Conservation (phyloP, 805 yeast genomes). For the Millerozyma miso region DNA sequence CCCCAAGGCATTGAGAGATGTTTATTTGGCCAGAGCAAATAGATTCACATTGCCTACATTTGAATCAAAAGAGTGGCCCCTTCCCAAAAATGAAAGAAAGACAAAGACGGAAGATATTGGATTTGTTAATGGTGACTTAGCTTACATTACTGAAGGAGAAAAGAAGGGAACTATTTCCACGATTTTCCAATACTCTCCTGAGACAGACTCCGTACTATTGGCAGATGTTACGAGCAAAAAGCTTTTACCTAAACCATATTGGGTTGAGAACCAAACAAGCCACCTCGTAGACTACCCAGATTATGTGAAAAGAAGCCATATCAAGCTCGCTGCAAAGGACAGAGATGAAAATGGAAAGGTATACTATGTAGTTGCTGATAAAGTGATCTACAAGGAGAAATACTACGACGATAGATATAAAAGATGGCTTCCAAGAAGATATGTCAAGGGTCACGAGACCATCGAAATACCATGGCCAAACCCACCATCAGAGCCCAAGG, state of each 20-base stretch:
- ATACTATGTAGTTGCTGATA: conserved; percentile 75
- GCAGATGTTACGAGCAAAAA: conserved; percentile 64
- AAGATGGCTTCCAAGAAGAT: conserved; percentile 71
- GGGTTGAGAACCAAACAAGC: conserved; percentile 68
- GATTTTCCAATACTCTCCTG: conserved; percentile 55
- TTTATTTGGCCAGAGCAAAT: conserved; percentile 16
- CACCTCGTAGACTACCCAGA: conserved; percentile 70
- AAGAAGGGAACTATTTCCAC: conserved; percentile 72
- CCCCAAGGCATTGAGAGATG: conserved; percentile 28
- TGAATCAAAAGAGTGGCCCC: conserved; percentile 15
- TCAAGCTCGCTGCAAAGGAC: conserved; percentile 76
- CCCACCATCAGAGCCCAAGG: conserved; percentile 51
- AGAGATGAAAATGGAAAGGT: conserved; percentile 60
- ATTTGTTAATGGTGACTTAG: conserved; percentile 72
- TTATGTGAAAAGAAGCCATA: conserved; percentile 52
- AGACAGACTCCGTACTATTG: conserved; percentile 59
- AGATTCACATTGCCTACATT: conserved; percentile 34
- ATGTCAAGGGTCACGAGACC: conserved; percentile 63
- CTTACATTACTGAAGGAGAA: conserved; percentile 65
- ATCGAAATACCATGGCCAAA: conserved; percentile 88
- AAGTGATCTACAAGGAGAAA: conserved; percentile 59
- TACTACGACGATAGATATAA: conserved; percentile 74
- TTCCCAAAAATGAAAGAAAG: conserved; percentile 30
- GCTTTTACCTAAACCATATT: conserved; percentile 66
- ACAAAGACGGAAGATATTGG: conserved; percentile 52